Evolutionary conservation across 2,329 filamentous ascomycete species (phyloP), one percentile per base, ranked within the genome.

Genomic region (Penicillium polonicum): DNA sequence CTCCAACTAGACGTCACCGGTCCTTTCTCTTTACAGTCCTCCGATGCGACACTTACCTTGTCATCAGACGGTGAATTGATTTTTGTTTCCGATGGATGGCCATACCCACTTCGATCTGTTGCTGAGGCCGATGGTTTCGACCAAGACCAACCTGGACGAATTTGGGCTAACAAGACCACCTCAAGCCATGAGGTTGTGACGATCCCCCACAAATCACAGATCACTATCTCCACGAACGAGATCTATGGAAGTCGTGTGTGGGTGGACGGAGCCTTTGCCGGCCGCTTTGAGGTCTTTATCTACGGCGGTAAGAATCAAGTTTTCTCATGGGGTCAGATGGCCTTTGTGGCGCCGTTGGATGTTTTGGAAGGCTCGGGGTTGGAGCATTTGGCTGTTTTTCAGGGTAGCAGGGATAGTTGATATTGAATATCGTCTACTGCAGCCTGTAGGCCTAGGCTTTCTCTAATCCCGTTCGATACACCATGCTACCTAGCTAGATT

Each of bases 301-400:
- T 84, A 76, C 61, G 82, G 82, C 0, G 82, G 82, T 2, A 74
- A 73, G 33, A 84, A 84, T 55, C 77, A 73, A 8, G 57, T 78
- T 48, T 80, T 82, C 46, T 82, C 80, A 33, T 84, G 81, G 82
- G 82, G 78, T 59, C 81, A 83, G 66, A 84, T 84, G 81, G 81
- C 82, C 1, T 78, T 84, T 63, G 82, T 83, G 13, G 81, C 81
- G 9, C 81, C 81, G 0, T 55, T 83, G 38, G 72, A 80, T 3
- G 29, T 25, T 4, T 9, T 65, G 5, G 21, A 49, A 27, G 64
- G 64, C 12, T n/a, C 25, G 1, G 51, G 57, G 0, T 41, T 69
- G 13, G 52, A 60, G 3, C 41, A 36, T 5, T 21, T 69, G 15
- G 23, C 29, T 4, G 5, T 66, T 7, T 42, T 27, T 9, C 38